These are phyloP conservation scores for Eryngium alpinum DNA, from an alignment of 140 eudicot species.

Conservation along the genomic window DNA sequence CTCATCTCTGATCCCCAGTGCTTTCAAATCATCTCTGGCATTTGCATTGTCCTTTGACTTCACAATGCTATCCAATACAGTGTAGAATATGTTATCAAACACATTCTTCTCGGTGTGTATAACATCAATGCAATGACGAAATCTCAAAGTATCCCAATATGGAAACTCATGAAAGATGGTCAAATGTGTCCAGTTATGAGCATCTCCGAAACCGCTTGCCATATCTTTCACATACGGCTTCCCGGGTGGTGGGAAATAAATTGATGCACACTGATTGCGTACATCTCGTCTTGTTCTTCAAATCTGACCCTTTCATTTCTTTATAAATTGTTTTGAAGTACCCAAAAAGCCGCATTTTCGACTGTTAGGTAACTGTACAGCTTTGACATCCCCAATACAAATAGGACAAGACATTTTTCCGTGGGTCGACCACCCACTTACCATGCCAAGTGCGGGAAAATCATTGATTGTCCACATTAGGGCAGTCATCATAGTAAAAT, in stretches of 20 bases:
- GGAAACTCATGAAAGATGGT: too few relatives aligned
- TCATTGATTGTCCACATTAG: constrained; percentile 1
- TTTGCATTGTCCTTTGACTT: neutral
- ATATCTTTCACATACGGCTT: neutral
- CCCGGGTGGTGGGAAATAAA: neutral
- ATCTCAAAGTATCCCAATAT: neutral
- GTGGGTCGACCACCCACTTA: neutral
- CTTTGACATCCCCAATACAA: too few relatives aligned
- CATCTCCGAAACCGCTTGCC: neutral
- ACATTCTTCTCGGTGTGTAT: too few relatives aligned
- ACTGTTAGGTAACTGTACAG: neutral
- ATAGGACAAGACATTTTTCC: neutral
- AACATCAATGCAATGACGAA: too few relatives aligned
- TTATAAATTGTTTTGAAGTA: neutral
- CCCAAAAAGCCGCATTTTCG: neutral
- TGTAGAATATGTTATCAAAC: too few relatives aligned
- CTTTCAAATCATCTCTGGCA: neutral
- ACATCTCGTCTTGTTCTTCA: neutral
- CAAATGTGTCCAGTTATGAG: too few relatives aligned
- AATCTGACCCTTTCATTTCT: neutral
- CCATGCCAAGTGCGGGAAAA: neutral
- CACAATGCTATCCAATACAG: neutral
- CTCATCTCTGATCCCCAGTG: neutral
- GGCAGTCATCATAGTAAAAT: neutral
- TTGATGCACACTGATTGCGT: neutral